Conservation (phyloP, 495 filamentous ascomycete genomes). For the Aspergillus wentii region DNA sequence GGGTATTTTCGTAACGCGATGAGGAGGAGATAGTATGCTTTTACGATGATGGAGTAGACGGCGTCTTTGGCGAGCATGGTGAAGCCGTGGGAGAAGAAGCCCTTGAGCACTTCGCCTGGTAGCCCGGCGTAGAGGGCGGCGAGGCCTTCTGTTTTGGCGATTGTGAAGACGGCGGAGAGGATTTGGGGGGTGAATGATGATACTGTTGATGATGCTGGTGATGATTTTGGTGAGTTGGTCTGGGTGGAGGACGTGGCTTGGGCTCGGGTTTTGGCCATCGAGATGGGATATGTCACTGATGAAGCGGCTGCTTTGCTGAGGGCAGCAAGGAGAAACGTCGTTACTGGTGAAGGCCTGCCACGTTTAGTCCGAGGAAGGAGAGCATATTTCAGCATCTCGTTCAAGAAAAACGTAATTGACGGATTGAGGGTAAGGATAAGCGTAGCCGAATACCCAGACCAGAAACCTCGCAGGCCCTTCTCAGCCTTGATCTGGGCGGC, state of each 20-base stretch:
- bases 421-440: conserved; percentile 83
- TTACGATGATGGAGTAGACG: conserved; percentile 70
- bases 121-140: conserved; percentile 73
- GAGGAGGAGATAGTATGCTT: conserved; percentile 53
- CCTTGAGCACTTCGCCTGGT: conserved; percentile 70
- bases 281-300: conserved; percentile 79
- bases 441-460: conserved; percentile 84
- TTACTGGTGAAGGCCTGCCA: conserved; percentile 45
- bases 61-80: conserved; percentile 87
- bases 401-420: conserved; percentile 78
- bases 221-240: neutral
- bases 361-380: conserved; percentile 47
- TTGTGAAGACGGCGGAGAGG: conserved; percentile 56
- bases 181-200: conserved; percentile 45
- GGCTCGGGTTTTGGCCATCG: conserved; percentile 71
- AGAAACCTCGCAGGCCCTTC: conserved; percentile 74
- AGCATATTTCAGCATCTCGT: conserved; percentile 60
- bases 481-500: conserved; percentile 59
- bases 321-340: conserved; percentile 73
- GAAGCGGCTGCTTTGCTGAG: conserved; percentile 76
- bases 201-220: conserved; percentile 9
- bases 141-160: conserved; percentile 63
- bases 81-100: conserved; percentile 80
- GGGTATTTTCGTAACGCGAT: conserved; percentile 37
- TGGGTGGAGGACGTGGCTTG: conserved; percentile 44